phyloP scores from a whole-genome alignment of 768 basidiomycete species.

The Amanita fuliginea region DNA sequence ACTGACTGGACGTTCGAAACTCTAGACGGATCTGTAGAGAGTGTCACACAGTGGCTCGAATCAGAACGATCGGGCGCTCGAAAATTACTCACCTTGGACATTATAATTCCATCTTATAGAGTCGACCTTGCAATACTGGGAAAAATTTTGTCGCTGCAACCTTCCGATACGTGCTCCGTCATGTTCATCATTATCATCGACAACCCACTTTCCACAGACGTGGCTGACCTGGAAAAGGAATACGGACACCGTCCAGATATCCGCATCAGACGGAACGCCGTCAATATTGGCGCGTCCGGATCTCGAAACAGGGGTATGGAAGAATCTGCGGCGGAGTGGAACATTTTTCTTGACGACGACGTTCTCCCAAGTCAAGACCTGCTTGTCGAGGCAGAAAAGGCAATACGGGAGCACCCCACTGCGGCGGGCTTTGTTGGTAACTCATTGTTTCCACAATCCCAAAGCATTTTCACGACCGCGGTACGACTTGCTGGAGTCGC shows the following conservation, averaged over 20 bases:
- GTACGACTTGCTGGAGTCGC: slow-evolving; percentile 46
- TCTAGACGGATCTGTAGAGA: slow-evolving; percentile 28
- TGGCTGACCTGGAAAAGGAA: slow-evolving; percentile 24
- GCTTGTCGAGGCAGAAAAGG: slow-evolving; percentile 33
- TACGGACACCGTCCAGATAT: slow-evolving; percentile 36
- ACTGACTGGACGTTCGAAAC: slow-evolving; percentile 37
- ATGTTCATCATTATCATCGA: slow-evolving; percentile 55
- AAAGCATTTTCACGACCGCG: slow-evolving; percentile 39
- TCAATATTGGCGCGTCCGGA: slow-evolving; percentile 40
- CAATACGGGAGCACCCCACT: slow-evolving; percentile 31
- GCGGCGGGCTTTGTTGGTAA: slow-evolving; percentile 49
- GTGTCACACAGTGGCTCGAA: slow-evolving; percentile 26
- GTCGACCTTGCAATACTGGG: slow-evolving; percentile 34
- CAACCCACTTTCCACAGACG: slow-evolving; percentile 31
- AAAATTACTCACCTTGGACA: slow-evolving; percentile 37
- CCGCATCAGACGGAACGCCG: slow-evolving; percentile 38
- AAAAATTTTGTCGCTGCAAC: slow-evolving; percentile 30
- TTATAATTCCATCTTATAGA: slow-evolving; percentile 46
- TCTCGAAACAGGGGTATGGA: slow-evolving; percentile 44
- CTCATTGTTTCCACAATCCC: slow-evolving; percentile 34
- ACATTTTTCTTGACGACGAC: slow-evolving; percentile 53
- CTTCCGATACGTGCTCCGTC: slow-evolving; percentile 29
- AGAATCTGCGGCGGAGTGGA: slow-evolving; percentile 48
- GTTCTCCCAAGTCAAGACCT: slow-evolving; percentile 30
- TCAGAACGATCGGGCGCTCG: slow-evolving; percentile 11